Base-by-base conservation (phyloP, 352 stramenopile genomes). In the Pythium brachiatum region DNA sequence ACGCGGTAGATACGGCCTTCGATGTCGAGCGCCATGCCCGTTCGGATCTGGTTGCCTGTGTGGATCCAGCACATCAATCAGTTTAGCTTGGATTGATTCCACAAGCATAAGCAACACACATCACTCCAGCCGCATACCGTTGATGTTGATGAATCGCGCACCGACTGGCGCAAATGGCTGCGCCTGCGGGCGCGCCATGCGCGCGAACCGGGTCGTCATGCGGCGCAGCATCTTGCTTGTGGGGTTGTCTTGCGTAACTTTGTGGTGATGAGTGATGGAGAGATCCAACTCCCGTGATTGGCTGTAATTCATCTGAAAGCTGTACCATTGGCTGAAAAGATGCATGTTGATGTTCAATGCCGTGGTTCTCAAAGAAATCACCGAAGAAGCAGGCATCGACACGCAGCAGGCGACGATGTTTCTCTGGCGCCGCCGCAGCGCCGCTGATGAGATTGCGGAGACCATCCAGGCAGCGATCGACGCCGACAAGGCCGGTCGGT, bases 1-100 rank as follows among this genome's bases (percentile, higher is more conserved):
- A 93, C 84, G 56, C 84, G 84, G 66, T 92, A 95, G 70, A 93
- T 91, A 53, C 83, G 86, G 38, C 81, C 84, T 21, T 94, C 84
- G 29, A 95, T 75, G 34, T 95, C 86, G 18, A 95, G 75, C 20
- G 86, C 83, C 80, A 95, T 92, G 27, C 86, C 86, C 5, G 81
- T 70, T 13, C 86, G 84, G 31, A 95, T 73, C 57, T 95, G 86
- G 59, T 95, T 95, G 55, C 84, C 86, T 93, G 46, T 16, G 48
- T 12, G 6, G 44, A 53, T 53, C 23, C 41, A 26, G 12, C 7
- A 48, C n/a, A 15, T 26, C 41, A 26, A n/a, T 48, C n/a, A 25
- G 41, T 48, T 15, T 9, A 23, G n/a, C n/a, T 5, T 2, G 15
- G 12, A 26, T 26, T 25, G 18, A 48, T 21, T 18, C 16, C 0